Evolutionary conservation across 306 rosid genomes (phyloP).

Genomic region (Quercus wislizeni): DNA sequence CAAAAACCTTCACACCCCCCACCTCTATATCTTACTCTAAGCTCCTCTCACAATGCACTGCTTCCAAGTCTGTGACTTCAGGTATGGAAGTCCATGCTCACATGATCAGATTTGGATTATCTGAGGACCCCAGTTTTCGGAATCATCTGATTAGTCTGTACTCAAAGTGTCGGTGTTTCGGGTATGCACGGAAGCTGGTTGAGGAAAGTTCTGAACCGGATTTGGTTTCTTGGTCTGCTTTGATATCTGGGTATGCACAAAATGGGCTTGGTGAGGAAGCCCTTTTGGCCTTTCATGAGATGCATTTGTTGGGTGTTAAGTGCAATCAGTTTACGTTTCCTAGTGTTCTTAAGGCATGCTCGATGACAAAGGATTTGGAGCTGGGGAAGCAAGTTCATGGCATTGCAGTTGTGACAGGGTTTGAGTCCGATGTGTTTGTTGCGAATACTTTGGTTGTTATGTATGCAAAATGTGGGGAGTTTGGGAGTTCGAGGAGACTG

Average conservation of each 20-base stretch:
- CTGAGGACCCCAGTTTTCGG: slow-evolving; percentile 36
- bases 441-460: slow-evolving; percentile 75
- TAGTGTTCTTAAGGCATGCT: slow-evolving; percentile 76
- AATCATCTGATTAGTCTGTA: slow-evolving; percentile 48
- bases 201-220: slow-evolving; percentile 41
- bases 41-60: slow-evolving; percentile 52
- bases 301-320: slow-evolving; percentile 55
- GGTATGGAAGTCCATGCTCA: slow-evolving; percentile 72
- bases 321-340: slow-evolving; percentile 74
- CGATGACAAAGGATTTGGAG: slow-evolving; percentile 45
- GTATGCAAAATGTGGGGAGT: slow-evolving; percentile 73
- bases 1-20: background rate
- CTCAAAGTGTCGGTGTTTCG: slow-evolving; percentile 43
- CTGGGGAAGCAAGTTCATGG: slow-evolving; percentile 69
- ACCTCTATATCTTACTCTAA: slow-evolving; percentile 34
- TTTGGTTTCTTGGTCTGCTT: slow-evolving; percentile 63
- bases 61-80: slow-evolving; percentile 42
- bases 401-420: slow-evolving; percentile 55
- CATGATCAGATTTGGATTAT: slow-evolving; percentile 59
- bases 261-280: slow-evolving; percentile 65
- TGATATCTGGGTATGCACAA: slow-evolving; percentile 75
- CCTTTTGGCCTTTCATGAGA: slow-evolving; percentile 49
- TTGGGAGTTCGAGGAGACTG: slow-evolving; percentile 58
- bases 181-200: slow-evolving; percentile 49
- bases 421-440: slow-evolving; percentile 73